A percentile compares a stretch with the other conserved stretches of the same genome.
phyloP scores from a whole-genome alignment of 176 grass and related monocot species.

The Avena atlantica region DNA sequence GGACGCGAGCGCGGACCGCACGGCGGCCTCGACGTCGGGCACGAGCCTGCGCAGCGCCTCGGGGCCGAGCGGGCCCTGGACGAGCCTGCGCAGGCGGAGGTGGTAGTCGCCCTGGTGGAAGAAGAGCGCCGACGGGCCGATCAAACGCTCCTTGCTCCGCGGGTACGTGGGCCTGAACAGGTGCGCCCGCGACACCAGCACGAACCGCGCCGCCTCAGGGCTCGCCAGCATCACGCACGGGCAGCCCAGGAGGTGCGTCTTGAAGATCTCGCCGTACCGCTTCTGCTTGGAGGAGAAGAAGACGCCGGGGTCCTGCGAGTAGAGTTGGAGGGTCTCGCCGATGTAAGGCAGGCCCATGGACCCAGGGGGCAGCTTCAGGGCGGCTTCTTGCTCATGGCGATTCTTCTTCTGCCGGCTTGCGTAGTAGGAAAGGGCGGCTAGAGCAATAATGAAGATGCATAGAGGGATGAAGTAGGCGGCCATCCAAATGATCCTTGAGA shows the following conservation, averaged over 20 bases:
- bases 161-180: conserved; percentile 98
- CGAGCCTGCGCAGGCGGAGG: conserved; percentile 69
- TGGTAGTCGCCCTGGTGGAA: conserved; percentile 98
- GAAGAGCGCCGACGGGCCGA: conserved; percentile 91
- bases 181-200: conserved; percentile 70
- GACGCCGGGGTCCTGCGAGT: conserved; percentile 86
- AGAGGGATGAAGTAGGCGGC: conserved; percentile 36
- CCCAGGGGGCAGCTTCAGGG: conserved; percentile 69
- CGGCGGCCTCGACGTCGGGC: conserved; percentile 67
- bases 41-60: conserved; percentile 69
- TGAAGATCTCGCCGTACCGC: conserved; percentile 96
- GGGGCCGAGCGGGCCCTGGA: conserved; percentile 69
- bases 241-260: conserved; percentile 82
- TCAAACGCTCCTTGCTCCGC: conserved; percentile 90
- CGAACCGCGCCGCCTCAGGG: conserved; percentile 92
- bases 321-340: conserved; percentile 94
- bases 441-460: conserved; percentile 46
- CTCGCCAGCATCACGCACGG: conserved; percentile 99
- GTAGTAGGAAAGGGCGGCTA: conserved; percentile 30
- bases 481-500: conserved; percentile 49
- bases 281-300: conserved; percentile 85
- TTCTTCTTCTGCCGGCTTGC: conserved; percentile 19
- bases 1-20: conserved; percentile 40
- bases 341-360: conserved; percentile 95
- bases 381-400: conserved; percentile 8